A percentile compares a stretch with the other conserved stretches of the same genome.
phyloP scores from a whole-genome alignment of 2,329 filamentous ascomycete genomes.

The Tympanopsis confertula region DNA sequence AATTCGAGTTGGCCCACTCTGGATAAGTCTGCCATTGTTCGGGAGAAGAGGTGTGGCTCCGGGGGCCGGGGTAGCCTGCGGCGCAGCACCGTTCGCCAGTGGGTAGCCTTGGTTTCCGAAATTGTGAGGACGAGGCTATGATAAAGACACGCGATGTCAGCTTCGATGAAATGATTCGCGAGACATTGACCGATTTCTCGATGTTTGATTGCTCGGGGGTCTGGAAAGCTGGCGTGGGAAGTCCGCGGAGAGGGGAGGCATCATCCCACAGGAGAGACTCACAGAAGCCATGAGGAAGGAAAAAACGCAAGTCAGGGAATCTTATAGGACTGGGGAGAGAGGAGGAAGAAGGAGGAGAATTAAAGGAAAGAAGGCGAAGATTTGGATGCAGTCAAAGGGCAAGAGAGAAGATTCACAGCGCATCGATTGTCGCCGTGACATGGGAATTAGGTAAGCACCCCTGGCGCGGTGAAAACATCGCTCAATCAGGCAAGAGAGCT shows the following conservation, averaged over 20 bases:
- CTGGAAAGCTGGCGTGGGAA: too few relatives aligned
- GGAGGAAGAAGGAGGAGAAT: slow-evolving; percentile 7
- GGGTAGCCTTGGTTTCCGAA: slow-evolving; percentile 27
- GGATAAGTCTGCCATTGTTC: slow-evolving; percentile 34
- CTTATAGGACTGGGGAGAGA: slow-evolving; percentile 6
- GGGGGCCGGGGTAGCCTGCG: slow-evolving; percentile 19
- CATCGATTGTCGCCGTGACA: too few relatives aligned
- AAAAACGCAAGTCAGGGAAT: slow-evolving; percentile 1
- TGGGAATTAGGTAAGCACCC: too few relatives aligned
- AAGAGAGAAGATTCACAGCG: too few relatives aligned
- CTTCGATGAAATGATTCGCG: slow-evolving; percentile 3
- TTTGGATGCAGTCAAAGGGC: too few relatives aligned
- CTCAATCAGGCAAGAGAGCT: too few relatives aligned
- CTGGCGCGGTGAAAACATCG: too few relatives aligned
- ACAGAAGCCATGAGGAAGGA: slow-evolving; percentile 1
- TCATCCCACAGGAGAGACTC: slow-evolving; percentile 1
- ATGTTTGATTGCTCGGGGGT: too few relatives aligned
- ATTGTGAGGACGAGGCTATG: slow-evolving; percentile 27
- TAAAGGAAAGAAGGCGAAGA: slow-evolving; percentile 10
- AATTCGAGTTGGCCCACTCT: slow-evolving; percentile 30
- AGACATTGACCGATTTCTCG: too few relatives aligned
- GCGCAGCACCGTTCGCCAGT: slow-evolving; percentile 30
- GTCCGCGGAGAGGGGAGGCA: slow-evolving; percentile 1
- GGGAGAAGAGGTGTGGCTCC: slow-evolving; percentile 32
- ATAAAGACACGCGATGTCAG: background rate